These are phyloP conservation scores for Diospyros lotus DNA, from an alignment of 148 eudicot genomes.

Conservation along the genomic window DNA sequence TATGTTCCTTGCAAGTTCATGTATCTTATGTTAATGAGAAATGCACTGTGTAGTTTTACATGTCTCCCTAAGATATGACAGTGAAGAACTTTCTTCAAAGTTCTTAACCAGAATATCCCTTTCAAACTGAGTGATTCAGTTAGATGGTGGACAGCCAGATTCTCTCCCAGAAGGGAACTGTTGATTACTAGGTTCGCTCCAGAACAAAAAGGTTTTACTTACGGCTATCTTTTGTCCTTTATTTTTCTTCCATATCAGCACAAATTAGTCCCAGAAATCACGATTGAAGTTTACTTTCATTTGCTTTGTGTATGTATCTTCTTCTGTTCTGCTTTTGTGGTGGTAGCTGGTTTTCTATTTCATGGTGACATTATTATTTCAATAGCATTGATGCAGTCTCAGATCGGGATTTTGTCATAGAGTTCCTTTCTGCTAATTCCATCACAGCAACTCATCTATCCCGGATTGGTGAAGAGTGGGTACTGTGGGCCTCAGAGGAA, in stretches of 20 bases:
- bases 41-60: not conserved
- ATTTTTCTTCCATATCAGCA: not conserved
- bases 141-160: not conserved
- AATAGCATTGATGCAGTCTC: conserved; percentile 99
- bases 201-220: not conserved
- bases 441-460: conserved; percentile 92
- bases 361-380: conserved; percentile 23
- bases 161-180: not conserved
- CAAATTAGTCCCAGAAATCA: conserved; percentile 1
- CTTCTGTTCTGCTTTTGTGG: not conserved
- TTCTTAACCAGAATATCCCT: not conserved
- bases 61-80: not conserved
- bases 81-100: not conserved
- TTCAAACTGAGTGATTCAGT: not conserved
- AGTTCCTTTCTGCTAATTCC: conserved; percentile 90
- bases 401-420: conserved; percentile 93
- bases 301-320: conserved; percentile 6
- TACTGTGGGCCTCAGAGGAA: conserved; percentile 96
- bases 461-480: conserved; percentile 99
- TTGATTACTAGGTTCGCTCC: not conserved
- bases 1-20: not conserved
- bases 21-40: not conserved
- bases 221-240: not conserved
- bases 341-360: conserved; percentile 4
- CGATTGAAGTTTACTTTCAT: not conserved